Conservation (phyloP, 2,329 filamentous ascomycete species). For the Akanthomyces lecanii region DNA sequence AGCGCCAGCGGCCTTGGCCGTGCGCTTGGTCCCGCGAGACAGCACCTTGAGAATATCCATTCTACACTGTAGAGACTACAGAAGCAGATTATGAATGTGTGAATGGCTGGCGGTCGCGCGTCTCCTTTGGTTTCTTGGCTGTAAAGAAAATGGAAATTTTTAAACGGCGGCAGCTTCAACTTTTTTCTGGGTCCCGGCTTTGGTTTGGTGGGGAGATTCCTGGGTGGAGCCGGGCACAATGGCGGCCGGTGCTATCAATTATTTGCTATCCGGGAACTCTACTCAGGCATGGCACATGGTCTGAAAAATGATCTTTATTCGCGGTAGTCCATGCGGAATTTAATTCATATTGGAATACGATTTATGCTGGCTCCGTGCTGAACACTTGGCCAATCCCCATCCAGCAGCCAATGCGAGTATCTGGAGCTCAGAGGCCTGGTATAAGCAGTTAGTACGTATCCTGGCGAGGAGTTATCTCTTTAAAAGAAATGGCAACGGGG, state of each 20-base stretch:
- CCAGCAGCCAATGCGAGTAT: too few relatives aligned
- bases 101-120: background rate
- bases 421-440: too few relatives aligned
- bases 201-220: background rate
- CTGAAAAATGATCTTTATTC: too few relatives aligned
- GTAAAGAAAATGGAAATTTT: slow-evolving; percentile 4
- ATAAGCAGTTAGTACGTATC: too few relatives aligned
- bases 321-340: too few relatives aligned
- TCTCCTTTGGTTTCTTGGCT: background rate
- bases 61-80: background rate
- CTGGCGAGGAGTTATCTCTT: too few relatives aligned
- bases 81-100: background rate
- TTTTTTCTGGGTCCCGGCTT: slow-evolving; percentile 14
- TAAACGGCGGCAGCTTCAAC: slow-evolving; percentile 5
- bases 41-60: slow-evolving; percentile 74
- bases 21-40: slow-evolving; percentile 63
- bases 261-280: background rate
- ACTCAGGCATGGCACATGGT: background rate
- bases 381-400: too few relatives aligned
- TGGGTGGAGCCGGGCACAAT: background rate
- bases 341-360: too few relatives aligned
- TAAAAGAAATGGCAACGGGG: background rate
- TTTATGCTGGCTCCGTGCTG: too few relatives aligned
- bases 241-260: background rate
- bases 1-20: slow-evolving; percentile 32